Conservation (phyloP, 805 yeast species). For the Schwanniomyces polymorphus region DNA sequence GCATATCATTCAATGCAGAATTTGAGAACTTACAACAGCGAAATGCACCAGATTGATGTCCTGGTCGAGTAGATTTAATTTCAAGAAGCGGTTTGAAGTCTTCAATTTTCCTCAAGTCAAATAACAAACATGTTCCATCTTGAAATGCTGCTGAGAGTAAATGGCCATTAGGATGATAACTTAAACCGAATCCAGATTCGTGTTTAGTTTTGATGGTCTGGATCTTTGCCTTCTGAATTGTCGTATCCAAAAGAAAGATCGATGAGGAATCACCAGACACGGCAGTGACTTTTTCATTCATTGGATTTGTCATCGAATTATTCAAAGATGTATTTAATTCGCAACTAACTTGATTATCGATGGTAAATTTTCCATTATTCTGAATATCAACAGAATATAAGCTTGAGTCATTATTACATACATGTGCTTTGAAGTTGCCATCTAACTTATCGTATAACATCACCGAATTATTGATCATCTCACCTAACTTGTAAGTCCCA, state of each 20-base stretch:
- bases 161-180: conserved; percentile 73
- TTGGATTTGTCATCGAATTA: conserved; percentile 66
- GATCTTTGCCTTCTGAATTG: conserved; percentile 22
- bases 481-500: conserved; percentile 64
- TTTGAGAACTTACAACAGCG: conserved; percentile 53
- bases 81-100: conserved; percentile 48
- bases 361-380: conserved; percentile 42
- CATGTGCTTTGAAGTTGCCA: conserved; percentile 53
- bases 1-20: conserved; percentile 68
- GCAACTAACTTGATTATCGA: conserved; percentile 44
- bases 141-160: conserved; percentile 82
- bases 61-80: conserved; percentile 59
- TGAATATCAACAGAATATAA: conserved; percentile 64
- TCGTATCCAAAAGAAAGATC: conserved; percentile 57
- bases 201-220: conserved; percentile 54
- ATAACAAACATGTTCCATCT: conserved; percentile 76
- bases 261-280: conserved; percentile 79
- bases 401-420: conserved; percentile 82
- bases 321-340: conserved; percentile 68
- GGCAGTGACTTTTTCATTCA: conserved; percentile 25
- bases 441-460: conserved; percentile 42
- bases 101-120: conserved; percentile 65
- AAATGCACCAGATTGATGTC: conserved; percentile 62
- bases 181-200: conserved; percentile 82
- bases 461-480: conserved; percentile 81